Percentiles rank a stretch among this genome's conserved stretches.
These are phyloP conservation scores for Globisporangium okanoganense DNA, from an alignment of 352 stramenopile species.

Conservation along the genomic window DNA sequence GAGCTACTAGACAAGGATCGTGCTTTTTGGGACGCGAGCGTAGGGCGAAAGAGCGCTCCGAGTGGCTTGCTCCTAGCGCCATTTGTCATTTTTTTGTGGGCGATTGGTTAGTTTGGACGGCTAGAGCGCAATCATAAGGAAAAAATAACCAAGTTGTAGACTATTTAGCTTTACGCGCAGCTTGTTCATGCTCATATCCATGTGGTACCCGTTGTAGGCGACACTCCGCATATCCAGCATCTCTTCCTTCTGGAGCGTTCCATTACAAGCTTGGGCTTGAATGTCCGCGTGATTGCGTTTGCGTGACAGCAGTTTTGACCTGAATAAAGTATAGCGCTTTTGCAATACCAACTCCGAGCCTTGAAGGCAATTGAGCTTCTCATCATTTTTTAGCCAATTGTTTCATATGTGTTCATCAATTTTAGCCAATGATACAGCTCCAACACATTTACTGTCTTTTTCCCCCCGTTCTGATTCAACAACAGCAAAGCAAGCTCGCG, in stretches of 20 bases:
- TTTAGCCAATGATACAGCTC: slow-evolving; percentile 27
- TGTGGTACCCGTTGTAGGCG: background rate
- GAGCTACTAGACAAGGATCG: slow-evolving; percentile 23
- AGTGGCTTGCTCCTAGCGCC: background rate
- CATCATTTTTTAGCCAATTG: background rate
- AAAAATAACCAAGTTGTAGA: slow-evolving; percentile 35
- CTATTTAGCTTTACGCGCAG: slow-evolving; percentile 38
- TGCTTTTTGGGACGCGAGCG: slow-evolving; percentile 1
- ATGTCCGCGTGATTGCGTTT: slow-evolving; percentile 3
- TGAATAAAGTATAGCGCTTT: background rate
- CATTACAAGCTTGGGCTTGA: background rate
- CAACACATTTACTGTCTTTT: slow-evolving; percentile 4
- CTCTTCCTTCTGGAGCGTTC: slow-evolving; percentile 3
- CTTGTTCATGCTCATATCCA: background rate
- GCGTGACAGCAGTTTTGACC: background rate
- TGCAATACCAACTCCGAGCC: background rate
- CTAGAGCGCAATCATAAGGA: slow-evolving; percentile 5
- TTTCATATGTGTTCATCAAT: background rate
- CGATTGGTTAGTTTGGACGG: background rate
- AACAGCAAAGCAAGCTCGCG: background rate
- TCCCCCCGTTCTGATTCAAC: background rate
- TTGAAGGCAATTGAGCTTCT: slow-evolving; percentile 5
- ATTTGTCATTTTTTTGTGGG: slow-evolving; percentile 1
- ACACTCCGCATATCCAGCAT: background rate
- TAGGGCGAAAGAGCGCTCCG: too few relatives aligned